A percentile compares a stretch with the other conserved stretches of the same genome.
phyloP scores from a whole-genome alignment of 148 eudicot species.

The Vaccinium vitisidaea region DNA sequence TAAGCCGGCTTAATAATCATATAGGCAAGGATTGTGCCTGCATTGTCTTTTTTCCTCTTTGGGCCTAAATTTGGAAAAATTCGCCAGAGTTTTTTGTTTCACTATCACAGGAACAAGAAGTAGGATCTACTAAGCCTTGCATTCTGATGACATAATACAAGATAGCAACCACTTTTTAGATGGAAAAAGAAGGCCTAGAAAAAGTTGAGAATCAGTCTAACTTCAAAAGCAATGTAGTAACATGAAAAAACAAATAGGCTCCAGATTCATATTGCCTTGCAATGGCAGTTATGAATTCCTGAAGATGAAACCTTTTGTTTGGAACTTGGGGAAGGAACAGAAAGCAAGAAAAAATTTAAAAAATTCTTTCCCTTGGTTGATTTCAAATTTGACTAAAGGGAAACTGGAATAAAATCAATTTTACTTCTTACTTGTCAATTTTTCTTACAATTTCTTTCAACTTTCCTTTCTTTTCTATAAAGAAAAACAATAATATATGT shows the following conservation, averaged over 20 bases:
- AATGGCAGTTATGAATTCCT: not conserved
- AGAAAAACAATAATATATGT: too few relatives aligned
- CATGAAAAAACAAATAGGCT: not conserved
- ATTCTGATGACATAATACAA: not conserved
- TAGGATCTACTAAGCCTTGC: not conserved
- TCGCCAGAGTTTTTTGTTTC: not conserved
- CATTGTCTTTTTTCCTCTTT: not conserved
- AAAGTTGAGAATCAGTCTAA: not conserved
- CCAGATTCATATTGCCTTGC: too few relatives aligned
- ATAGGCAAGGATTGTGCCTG: not conserved
- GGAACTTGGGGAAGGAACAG: too few relatives aligned
- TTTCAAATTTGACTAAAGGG: too few relatives aligned
- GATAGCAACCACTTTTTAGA: not conserved
- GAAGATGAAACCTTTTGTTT: too few relatives aligned
- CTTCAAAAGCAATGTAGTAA: not conserved
- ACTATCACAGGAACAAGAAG: not conserved
- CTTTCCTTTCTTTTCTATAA: too few relatives aligned
- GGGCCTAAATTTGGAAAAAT: not conserved
- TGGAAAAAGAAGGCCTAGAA: not conserved
- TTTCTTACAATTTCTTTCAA: too few relatives aligned
- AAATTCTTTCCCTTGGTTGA: too few relatives aligned
- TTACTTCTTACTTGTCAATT: too few relatives aligned
- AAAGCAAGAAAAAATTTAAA: too few relatives aligned
- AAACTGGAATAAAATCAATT: too few relatives aligned
- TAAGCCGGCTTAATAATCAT: not conserved